Evolutionary conservation across 1,139 yeast species (phyloP).

Genomic region (Geotrichum restrictum): DNA sequence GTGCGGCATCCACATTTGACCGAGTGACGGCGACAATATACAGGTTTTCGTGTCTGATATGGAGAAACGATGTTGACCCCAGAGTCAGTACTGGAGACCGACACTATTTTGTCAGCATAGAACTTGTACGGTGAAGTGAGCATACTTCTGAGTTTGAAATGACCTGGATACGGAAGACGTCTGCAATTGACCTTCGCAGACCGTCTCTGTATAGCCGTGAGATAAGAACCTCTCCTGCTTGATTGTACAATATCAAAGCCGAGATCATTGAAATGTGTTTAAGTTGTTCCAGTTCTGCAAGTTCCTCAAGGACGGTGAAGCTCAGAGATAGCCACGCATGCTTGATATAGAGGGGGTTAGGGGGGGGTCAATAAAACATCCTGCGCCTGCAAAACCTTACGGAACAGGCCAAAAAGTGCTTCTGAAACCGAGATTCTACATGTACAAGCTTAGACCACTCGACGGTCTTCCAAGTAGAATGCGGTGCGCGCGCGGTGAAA

Average conservation of each 20-base stretch:
- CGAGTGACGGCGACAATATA: conserved; percentile 88
- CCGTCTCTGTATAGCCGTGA: conserved; percentile 72
- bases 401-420: no score
- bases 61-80: conserved; percentile 88
- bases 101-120: conserved; percentile 33
- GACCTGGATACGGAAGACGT: conserved; percentile 86
- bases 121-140: conserved; percentile 10
- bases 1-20: conserved; percentile 80
- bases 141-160: conserved; percentile 54
- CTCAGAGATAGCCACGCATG: no score
- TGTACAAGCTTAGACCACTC: no score
- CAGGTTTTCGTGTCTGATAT: conserved; percentile 62
- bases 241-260: conserved; percentile 71
- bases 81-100: conserved; percentile 83
- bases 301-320: no score
- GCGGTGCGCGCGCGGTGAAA: no score
- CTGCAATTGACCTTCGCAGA: conserved; percentile 69
- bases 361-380: no score
- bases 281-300: neutral
- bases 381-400: no score
- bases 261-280: conserved; percentile 75
- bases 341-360: no score
- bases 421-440: no score
- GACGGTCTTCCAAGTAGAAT: no score
- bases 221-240: conserved; percentile 80